A percentile compares a stretch with the other conserved stretches of the same genome.
Conservation (phyloP, 257 asterid species). For the Eucommia ulmoides region DNA sequence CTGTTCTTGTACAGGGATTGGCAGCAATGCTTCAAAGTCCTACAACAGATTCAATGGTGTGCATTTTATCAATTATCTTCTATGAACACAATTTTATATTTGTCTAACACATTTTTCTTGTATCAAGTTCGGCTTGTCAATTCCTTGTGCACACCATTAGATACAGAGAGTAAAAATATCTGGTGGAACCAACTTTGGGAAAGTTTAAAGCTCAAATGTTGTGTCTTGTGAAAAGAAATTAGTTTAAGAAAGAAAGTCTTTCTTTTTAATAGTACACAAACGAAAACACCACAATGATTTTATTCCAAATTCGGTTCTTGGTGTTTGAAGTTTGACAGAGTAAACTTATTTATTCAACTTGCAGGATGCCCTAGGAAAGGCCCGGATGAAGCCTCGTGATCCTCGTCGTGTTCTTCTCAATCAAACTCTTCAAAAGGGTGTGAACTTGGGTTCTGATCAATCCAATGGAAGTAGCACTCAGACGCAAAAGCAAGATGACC, state of each 20-base stretch:
- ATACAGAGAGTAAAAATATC: neutral
- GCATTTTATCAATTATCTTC: conserved; percentile 8
- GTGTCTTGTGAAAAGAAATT: too few relatives aligned
- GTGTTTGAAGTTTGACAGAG: too few relatives aligned
- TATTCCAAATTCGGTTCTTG: too few relatives aligned
- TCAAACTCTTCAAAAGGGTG: conserved; percentile 33
- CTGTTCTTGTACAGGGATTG: conserved; percentile 29
- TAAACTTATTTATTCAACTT: conserved; percentile 12
- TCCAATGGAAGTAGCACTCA: conserved; percentile 25
- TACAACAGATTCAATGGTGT: conserved; percentile 41
- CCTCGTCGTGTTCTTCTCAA: conserved; percentile 83
- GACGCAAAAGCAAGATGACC: conserved; percentile 40
- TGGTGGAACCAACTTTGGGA: too few relatives aligned
- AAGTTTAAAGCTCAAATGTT: too few relatives aligned
- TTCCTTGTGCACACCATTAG: neutral
- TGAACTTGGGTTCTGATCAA: conserved; percentile 35
- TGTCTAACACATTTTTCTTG: neutral
- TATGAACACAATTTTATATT: neutral
- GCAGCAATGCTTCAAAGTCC: conserved; percentile 39
- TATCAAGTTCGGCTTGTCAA: neutral
- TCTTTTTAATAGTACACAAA: too few relatives aligned
- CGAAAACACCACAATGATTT: too few relatives aligned
- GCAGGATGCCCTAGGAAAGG: conserved; percentile 73
- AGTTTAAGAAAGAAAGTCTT: too few relatives aligned
- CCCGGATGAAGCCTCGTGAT: conserved; percentile 92